Percentiles rank a stretch among this genome's conserved stretches.
phyloP scores from a whole-genome alignment of 306 rosid species.

The Citrullus mucosospermus region DNA sequence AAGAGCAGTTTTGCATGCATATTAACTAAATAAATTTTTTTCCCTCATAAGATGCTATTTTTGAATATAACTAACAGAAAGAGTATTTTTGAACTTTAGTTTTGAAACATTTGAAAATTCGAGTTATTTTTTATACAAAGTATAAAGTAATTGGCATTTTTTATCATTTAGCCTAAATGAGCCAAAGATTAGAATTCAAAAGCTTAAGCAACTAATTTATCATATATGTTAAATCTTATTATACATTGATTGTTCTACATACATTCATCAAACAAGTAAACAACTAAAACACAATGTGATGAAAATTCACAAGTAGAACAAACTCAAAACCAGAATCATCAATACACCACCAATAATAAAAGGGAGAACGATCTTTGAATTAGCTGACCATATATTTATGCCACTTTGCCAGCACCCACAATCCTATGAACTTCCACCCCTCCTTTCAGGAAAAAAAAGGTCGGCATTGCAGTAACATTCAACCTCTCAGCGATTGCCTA shows the following conservation, averaged over 20 bases:
- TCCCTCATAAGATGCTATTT: too few species aligned
- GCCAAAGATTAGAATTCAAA: neutral
- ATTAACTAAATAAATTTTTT: too few species aligned
- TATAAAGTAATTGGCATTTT: too few species aligned
- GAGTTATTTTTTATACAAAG: too few species aligned
- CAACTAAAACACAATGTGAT: neutral
- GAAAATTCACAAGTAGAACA: neutral
- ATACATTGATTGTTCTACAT: neutral
- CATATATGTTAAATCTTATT: neutral
- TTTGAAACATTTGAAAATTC: too few species aligned
- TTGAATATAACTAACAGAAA: too few species aligned
- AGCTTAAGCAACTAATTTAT: too few species aligned
- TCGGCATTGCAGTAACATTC: constrained; percentile 37
- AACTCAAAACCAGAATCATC: neutral
- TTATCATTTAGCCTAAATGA: too few species aligned
- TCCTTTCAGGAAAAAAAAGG: constrained; percentile 35
- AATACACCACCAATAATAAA: neutral
- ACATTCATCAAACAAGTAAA: neutral
- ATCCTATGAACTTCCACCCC: neutral
- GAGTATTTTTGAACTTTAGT: too few species aligned
- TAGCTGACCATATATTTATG: neutral
- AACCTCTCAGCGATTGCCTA: constrained; percentile 12
- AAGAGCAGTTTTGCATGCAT: too few species aligned
- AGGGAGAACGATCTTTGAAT: neutral
- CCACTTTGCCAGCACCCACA: constrained; percentile 17